These are phyloP conservation scores for Tausonia pullulans DNA, from an alignment of 1,284 basidiomycete species.

Conservation along the genomic window DNA sequence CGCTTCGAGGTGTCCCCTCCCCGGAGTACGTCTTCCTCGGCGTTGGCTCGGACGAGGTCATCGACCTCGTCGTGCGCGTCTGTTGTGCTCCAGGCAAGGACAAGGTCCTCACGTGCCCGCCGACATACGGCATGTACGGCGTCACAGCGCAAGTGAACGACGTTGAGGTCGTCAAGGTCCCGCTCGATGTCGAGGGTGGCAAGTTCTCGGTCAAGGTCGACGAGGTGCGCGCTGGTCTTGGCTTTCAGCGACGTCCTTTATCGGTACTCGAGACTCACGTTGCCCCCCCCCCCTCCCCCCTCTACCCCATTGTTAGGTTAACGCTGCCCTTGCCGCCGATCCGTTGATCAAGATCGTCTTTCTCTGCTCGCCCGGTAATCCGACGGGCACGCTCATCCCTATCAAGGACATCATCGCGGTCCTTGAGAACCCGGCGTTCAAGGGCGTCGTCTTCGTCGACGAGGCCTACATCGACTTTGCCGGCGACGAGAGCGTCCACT, in stretches of 20 bases:
- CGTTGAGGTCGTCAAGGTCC: constrained; percentile 68
- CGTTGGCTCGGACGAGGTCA: constrained; percentile 93
- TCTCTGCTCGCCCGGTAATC: constrained; percentile 95
- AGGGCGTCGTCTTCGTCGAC: constrained; percentile 86
- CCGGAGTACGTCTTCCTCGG: constrained; percentile 78
- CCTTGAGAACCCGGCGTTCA: constrained; percentile 69
- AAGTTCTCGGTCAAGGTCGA: constrained; percentile 68
- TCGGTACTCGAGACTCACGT: constrained; percentile 4
- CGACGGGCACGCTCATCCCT: constrained; percentile 80
- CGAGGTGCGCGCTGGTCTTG: constrained; percentile 44
- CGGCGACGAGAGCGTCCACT: constrained; percentile 30
- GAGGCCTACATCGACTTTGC: constrained; percentile 98
- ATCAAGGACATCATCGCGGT: constrained; percentile 58
- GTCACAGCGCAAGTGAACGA: constrained; percentile 96
- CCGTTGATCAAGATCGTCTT: constrained; percentile 80
- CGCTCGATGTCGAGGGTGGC: constrained; percentile 60
- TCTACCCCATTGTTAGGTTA: constrained; percentile 44
- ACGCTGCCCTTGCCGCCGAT: constrained; percentile 53
- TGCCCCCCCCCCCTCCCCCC: no score
- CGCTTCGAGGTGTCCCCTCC: constrained; percentile 54
- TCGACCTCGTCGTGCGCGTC: constrained; percentile 86
- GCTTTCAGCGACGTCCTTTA: constrained; percentile 15
- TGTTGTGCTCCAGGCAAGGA: constrained; percentile 72
- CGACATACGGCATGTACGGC: constrained; percentile 96
- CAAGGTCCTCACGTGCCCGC: constrained; percentile 75